Percentiles rank a stretch among this genome's conserved stretches.
Conservation (phyloP, 495 filamentous ascomycete species). For the Monascus purpureus region DNA sequence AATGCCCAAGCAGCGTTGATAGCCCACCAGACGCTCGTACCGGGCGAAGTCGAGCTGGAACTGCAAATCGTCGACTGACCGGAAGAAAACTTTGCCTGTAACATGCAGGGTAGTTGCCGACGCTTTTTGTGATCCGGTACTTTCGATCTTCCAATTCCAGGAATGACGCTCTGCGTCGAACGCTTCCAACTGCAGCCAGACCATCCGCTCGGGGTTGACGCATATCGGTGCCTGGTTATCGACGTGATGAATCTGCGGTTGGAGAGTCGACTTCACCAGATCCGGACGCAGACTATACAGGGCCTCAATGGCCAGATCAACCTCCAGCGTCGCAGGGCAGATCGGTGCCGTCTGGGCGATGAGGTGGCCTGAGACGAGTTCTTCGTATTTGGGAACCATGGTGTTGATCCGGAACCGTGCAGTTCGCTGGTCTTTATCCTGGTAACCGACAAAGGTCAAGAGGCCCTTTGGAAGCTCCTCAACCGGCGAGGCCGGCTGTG, state of each 20-base stretch:
- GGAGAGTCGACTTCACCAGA: conserved; percentile 3
- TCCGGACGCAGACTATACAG: conserved; percentile 23
- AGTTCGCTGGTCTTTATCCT: conserved; percentile 18
- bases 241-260: conserved; percentile 23
- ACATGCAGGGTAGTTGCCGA: conserved; percentile 11
- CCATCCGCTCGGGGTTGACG: conserved; percentile 18
- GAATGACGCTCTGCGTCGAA: conserved; percentile 5
- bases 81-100: conserved; percentile 16
- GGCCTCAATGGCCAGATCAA: conserved; percentile 38
- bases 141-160: conserved; percentile 15
- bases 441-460: conserved; percentile 28
- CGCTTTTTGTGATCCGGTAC: background rate
- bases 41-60: conserved; percentile 23
- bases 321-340: conserved; percentile 30
- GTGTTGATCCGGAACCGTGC: conserved; percentile 38
- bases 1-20: conserved; percentile 23
- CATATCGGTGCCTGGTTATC: conserved; percentile 28
- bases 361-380: conserved; percentile 27
- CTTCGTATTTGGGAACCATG: conserved; percentile 17
- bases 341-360: conserved; percentile 33
- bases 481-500: conserved; percentile 11
- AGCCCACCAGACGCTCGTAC: conserved; percentile 26
- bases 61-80: conserved; percentile 11
- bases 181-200: conserved; percentile 23
- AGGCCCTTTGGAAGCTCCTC: conserved; percentile 12